Percentiles rank a stretch among this genome's conserved stretches.
phyloP scores from a whole-genome alignment of 1,284 basidiomycete genomes.

The Ceratobasidium sp. region DNA sequence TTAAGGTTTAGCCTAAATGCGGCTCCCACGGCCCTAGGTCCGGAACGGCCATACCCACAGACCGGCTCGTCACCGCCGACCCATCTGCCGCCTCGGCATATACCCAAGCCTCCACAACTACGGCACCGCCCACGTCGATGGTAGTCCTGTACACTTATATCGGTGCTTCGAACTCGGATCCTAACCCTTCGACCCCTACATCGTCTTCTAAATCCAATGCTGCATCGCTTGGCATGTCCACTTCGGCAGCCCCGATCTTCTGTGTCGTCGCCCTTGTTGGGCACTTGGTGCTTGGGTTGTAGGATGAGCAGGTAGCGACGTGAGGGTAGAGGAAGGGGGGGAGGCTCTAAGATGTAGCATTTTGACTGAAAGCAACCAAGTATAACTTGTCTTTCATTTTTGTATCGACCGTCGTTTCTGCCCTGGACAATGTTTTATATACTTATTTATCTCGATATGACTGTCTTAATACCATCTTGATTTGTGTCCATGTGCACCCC shows the following conservation, averaged over 20 bases:
- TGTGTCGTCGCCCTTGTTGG: slow-evolving; percentile 14
- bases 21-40: slow-evolving; percentile 4
- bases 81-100: not conserved
- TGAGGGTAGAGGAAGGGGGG: not conserved
- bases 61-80: slow-evolving; percentile 30
- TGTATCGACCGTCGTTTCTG: slow-evolving; percentile 1
- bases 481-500: no score
- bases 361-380: slow-evolving; percentile 8
- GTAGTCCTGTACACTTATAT: slow-evolving; percentile 29
- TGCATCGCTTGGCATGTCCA: not conserved
- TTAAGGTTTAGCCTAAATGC: not conserved
- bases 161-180: not conserved
- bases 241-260: not conserved
- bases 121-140: slow-evolving; percentile 10
- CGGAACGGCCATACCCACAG: slow-evolving; percentile 18
- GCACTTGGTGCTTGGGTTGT: slow-evolving; percentile 2
- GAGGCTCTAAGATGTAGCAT: slow-evolving; percentile 3
- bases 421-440: not conserved
- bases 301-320: not conserved
- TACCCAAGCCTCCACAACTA: not conserved
- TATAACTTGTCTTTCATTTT: slow-evolving; percentile 6
- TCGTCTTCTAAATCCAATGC: slow-evolving; percentile 14
- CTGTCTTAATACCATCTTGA: not conserved
- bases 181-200: slow-evolving; percentile 1
- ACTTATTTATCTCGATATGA: not conserved